These are phyloP conservation scores for Scutellaria barbata DNA, from an alignment of 257 asterid species.

Conservation along the genomic window DNA sequence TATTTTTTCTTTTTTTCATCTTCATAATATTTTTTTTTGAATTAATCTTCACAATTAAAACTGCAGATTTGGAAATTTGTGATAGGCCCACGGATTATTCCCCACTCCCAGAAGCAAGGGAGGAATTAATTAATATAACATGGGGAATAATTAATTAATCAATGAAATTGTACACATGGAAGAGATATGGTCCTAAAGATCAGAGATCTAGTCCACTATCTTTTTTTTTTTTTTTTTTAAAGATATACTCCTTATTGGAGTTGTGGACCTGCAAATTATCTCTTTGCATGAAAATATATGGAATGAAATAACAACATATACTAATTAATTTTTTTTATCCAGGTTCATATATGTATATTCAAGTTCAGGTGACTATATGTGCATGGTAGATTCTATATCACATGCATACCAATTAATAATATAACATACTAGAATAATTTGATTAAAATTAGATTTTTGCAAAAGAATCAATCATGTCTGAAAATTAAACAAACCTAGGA, in stretches of 20 bases:
- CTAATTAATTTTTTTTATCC: no score
- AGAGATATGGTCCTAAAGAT: constrained; percentile 15
- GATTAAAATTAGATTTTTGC: no score
- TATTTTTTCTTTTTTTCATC: no score
- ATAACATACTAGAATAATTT: no score
- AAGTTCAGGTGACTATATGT: constrained; percentile 20
- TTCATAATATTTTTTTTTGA: no score
- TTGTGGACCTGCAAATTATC: constrained; percentile 33
- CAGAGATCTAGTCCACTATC: background rate
- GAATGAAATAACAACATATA: background rate
- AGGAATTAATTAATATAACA: background rate
- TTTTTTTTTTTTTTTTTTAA: constrained; percentile 21
- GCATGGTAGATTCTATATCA: constrained; percentile 9
- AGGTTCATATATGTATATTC: background rate
- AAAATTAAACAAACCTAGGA: constrained; percentile 60
- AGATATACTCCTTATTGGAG: constrained; percentile 9
- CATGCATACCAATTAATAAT: background rate
- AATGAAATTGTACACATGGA: background rate
- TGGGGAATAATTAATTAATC: background rate
- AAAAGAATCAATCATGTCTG: background rate
- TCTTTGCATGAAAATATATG: constrained; percentile 25
- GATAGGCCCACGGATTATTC: background rate
- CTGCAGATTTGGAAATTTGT: background rate
- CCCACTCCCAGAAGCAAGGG: constrained; percentile 20
- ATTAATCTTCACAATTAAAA: no score